Percentiles rank a stretch among this genome's conserved stretches.
Evolutionary conservation across 805 yeast species (phyloP).

Genomic region (Pichia kluyveri): DNA sequence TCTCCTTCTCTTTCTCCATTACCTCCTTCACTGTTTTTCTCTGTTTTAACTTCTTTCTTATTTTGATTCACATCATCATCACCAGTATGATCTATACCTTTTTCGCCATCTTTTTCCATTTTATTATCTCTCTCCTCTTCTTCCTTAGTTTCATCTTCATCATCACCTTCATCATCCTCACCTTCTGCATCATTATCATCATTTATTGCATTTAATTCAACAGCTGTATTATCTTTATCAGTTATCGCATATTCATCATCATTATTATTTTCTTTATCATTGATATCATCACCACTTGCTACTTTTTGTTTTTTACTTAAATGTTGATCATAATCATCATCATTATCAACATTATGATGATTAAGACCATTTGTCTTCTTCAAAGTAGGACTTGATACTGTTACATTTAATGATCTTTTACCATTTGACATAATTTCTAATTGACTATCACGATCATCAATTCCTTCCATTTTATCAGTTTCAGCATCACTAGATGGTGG

Average conservation of each 20-base stretch:
- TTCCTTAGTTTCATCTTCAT: constrained; percentile 7
- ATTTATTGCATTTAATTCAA: neutral
- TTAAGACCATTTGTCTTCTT: neutral
- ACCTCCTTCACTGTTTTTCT: constrained; percentile 11
- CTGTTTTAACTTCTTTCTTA: constrained; percentile 14
- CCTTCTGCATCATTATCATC: neutral
- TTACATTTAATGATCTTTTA: neutral
- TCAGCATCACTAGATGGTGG: constrained; percentile 68
- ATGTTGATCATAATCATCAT: no score
- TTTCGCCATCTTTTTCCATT: constrained; percentile 4
- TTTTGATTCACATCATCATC: constrained; percentile 14
- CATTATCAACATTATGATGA: no score
- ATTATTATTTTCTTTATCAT: no score
- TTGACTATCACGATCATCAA: constrained; percentile 45
- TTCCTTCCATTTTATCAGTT: constrained; percentile 70
- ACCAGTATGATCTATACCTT: neutral
- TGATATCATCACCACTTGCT: neutral
- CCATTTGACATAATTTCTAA: constrained; percentile 25
- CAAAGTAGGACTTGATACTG: neutral
- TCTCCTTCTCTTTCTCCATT: constrained; percentile 12
- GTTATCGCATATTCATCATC: neutral
- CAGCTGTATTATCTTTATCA: neutral
- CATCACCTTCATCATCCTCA: constrained; percentile 8
- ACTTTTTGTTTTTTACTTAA: no score
- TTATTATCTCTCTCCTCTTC: neutral